phyloP scores from a whole-genome alignment of 768 basidiomycete species.

The Punctularia strigosozonata region DNA sequence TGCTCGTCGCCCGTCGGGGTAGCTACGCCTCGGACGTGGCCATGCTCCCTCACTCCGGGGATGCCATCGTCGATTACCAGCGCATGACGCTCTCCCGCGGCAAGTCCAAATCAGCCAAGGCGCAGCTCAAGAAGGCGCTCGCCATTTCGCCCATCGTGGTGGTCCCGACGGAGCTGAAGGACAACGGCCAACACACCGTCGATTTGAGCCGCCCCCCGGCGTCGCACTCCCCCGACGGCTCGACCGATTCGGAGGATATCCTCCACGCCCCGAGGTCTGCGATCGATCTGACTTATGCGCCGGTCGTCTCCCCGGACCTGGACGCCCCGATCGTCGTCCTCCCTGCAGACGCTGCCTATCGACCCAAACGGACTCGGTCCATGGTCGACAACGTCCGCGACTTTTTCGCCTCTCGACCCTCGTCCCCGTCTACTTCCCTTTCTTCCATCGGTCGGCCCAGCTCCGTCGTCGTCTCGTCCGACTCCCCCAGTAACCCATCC shows the following conservation, averaged over 20 bases:
- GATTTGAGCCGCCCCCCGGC: conserved; percentile 2
- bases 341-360: conserved; percentile 9
- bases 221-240: too few species aligned
- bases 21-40: conserved; percentile 26
- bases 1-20: conserved; percentile 50
- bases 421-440: conserved; percentile 24
- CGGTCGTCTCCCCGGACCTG: neutral
- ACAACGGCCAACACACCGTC: neutral
- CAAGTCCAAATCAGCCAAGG: neutral
- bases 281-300: neutral
- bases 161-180: neutral
- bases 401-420: conserved; percentile 40
- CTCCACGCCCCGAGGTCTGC: neutral
- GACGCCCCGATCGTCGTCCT: conserved; percentile 4
- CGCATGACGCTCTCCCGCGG: neutral
- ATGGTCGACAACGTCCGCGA: conserved; percentile 53
- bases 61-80: neutral
- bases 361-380: conserved; percentile 35
- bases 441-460: conserved; percentile 9
- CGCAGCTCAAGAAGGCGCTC: neutral
- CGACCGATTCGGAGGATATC: too few species aligned
- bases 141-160: too few species aligned
- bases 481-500: conserved; percentile 7
- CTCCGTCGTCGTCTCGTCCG: conserved; percentile 10
- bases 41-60: conserved; percentile 2